phyloP scores from a whole-genome alignment of 129 eudicot genomes.

The Arctium lappa region DNA sequence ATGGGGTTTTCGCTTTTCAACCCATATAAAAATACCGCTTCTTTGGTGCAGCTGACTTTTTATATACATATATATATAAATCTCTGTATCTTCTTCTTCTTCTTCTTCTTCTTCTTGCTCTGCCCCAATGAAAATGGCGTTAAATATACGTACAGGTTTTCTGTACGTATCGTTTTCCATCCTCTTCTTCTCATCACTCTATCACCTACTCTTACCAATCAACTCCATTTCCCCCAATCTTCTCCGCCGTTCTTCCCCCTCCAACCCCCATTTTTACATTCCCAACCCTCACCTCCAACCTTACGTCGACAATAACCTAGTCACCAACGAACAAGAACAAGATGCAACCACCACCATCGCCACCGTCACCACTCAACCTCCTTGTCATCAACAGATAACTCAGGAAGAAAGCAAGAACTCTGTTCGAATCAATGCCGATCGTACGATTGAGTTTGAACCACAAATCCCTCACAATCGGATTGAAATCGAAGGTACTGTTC shows the following conservation, averaged over 20 bases:
- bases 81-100: neutral
- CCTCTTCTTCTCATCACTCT: slow-evolving; percentile 36
- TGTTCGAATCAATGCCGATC: neutral
- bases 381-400: neutral
- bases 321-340: slow-evolving; percentile 14
- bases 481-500: slow-evolving; percentile 20
- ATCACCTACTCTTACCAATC: slow-evolving; percentile 36
- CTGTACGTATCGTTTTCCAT: slow-evolving; percentile 33
- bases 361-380: neutral
- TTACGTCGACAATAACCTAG: slow-evolving; percentile 11
- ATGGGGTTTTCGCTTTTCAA: neutral
- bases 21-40: neutral
- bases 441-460: neutral
- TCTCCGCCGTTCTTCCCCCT: slow-evolving; percentile 15
- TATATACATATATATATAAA: neutral
- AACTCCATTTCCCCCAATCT: slow-evolving; percentile 11
- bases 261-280: slow-evolving; percentile 22
- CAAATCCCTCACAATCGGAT: neutral
- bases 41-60: neutral
- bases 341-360: neutral
- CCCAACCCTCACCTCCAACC: slow-evolving; percentile 23
- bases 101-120: neutral
- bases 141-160: slow-evolving; percentile 36
- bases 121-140: slow-evolving; percentile 27
- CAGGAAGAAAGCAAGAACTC: neutral